Conservation (phyloP, 23 red algal species). For the Gracilaria gracilis region DNA sequence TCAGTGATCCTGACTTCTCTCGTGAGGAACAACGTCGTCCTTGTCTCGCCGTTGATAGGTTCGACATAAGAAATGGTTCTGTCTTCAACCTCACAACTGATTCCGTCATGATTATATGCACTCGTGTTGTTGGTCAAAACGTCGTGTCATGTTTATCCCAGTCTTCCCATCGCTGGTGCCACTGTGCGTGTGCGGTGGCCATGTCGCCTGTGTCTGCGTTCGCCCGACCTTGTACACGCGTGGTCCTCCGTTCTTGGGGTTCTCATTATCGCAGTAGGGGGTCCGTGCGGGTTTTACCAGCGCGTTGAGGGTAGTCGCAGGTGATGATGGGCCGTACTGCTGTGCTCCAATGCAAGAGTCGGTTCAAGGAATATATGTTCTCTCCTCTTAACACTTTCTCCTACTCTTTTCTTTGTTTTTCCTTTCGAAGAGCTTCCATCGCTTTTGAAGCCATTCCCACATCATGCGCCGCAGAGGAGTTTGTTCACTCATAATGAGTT, state of each 20-base stretch:
- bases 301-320: no score
- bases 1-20: neutral
- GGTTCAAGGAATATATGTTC: constrained; percentile 66
- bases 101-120: neutral
- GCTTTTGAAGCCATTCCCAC: neutral
- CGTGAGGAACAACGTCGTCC: neutral
- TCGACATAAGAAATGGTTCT: neutral
- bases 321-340: no score
- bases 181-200: no score
- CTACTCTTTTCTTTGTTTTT: neutral
- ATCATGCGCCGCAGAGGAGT: neutral
- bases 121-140: no score
- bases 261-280: no score
- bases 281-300: no score
- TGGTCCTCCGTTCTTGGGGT: no score
- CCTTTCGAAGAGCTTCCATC: constrained; percentile 4
- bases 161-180: no score
- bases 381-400: constrained; percentile 21
- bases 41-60: neutral
- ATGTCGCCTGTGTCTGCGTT: no score
- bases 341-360: constrained; percentile 73
- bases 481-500: constrained; percentile 4
- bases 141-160: no score
- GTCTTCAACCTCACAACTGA: neutral
- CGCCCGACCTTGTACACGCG: no score